Percentiles rank a stretch among this genome's conserved stretches.
Conservation (phyloP, 1,284 basidiomycete species). For the Irpex sp. region DNA sequence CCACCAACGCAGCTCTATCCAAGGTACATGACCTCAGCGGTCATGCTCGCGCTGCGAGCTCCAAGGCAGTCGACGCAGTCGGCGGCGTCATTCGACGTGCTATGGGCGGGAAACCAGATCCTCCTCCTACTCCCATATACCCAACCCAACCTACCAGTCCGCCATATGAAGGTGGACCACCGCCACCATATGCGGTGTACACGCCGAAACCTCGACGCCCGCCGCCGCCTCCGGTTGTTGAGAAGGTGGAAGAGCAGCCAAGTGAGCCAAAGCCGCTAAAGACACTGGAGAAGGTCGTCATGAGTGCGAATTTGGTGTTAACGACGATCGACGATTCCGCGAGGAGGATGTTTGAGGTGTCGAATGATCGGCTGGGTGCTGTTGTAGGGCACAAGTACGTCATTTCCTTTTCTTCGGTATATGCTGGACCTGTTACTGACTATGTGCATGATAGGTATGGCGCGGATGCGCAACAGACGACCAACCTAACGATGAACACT, state of each 20-base stretch:
- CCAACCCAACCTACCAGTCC: background rate
- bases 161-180: background rate
- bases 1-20: constrained; percentile 37
- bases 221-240: background rate
- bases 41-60: constrained; percentile 60
- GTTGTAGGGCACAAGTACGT: constrained; percentile 58
- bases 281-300: constrained; percentile 43
- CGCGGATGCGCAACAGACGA: constrained; percentile 51
- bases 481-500: constrained; percentile 50
- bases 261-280: constrained; percentile 13
- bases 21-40: constrained; percentile 61
- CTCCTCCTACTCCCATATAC: constrained; percentile 3
- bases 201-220: constrained; percentile 6
- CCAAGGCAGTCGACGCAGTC: constrained; percentile 57
- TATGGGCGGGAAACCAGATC: constrained; percentile 22
- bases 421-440: background rate
- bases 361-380: constrained; percentile 49
- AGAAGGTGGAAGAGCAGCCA: constrained; percentile 6
- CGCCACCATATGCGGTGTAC: constrained; percentile 12
- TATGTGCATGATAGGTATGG: constrained; percentile 47
- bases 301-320: constrained; percentile 70
- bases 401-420: background rate
- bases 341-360: constrained; percentile 51
- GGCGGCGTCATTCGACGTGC: constrained; percentile 55
- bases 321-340: constrained; percentile 66